These are phyloP conservation scores for Nothophytophthora sp. DNA, from an alignment of 352 stramenopile genomes.

Conservation along the genomic window DNA sequence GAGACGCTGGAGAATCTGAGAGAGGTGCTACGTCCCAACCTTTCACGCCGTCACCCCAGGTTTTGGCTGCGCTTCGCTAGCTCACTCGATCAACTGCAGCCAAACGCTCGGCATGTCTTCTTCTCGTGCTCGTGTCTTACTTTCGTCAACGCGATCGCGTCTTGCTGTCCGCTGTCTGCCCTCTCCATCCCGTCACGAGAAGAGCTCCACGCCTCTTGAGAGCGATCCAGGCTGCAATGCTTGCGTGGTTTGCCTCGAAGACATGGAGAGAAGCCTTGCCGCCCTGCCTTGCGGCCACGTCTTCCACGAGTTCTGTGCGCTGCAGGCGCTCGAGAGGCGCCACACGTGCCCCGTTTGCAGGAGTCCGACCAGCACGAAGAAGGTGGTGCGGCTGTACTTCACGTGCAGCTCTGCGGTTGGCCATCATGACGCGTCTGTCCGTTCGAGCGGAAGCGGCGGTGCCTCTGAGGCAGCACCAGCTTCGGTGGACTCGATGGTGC, in stretches of 20 bases:
- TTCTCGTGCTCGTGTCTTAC: constrained; percentile 4
- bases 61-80: neutral
- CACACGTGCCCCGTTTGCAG: constrained; percentile 41
- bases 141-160: too few species aligned
- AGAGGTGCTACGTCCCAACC: constrained; percentile 1
- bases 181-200: neutral
- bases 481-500: neutral
- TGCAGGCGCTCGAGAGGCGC: constrained; percentile 14
- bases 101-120: constrained; percentile 6
- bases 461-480: too few species aligned
- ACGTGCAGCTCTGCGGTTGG: neutral
- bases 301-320: constrained; percentile 36
- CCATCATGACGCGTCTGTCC: too few species aligned
- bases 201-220: too few species aligned
- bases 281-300: constrained; percentile 43
- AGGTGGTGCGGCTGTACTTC: constrained; percentile 33
- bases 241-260: constrained; percentile 48
- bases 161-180: too few species aligned
- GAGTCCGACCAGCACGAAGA: constrained; percentile 11
- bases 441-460: too few species aligned
- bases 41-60: neutral
- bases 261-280: constrained; percentile 27
- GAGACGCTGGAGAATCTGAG: constrained; percentile 12
- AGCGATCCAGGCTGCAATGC: neutral
- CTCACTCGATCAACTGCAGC: too few species aligned